Evolutionary conservation across 2,329 filamentous ascomycete genomes (phyloP), one percentile per base, ranked within the genome.

Genomic region (Fusarium xyrophilum): DNA sequence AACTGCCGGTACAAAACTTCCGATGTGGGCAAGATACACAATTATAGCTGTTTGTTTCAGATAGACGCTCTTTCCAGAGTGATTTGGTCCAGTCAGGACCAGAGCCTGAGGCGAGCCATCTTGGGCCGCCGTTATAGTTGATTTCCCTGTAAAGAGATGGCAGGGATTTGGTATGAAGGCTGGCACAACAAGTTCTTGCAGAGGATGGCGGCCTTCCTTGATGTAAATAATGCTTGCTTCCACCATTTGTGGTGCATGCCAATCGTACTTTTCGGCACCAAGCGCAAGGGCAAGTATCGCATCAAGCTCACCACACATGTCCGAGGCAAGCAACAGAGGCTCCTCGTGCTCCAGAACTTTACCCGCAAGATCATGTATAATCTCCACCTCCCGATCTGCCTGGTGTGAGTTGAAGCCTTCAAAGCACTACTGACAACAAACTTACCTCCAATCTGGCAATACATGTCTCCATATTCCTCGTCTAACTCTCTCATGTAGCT

Each of bases 21-120:
- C 96, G 55, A 97, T 87, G 75, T 99, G 96, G 1, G 96, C 93
- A 78, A 99, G 86, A 75, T 96, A 97, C 17, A 97, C 89, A 61
- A 97, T 96, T 51, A 97, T 82, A 7, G 94, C 96, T 33, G 93
- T 88, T 77, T 99, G 95, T 78, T 97, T 99, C 75, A 98, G 85
- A 78, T 97, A 98, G 0, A 98, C 88, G 71, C 93, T 98, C 78
- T 99, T 99, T 1, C 96, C 96, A 0, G 96, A 98, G 76, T 96
- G 96, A 72, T 99, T 99, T 7, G 96, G 94, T 0, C 96, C 96
- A 0, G 96, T 98, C 73, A 99, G 79, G 9, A 97, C 81, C 15
- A 97, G 77, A 80, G 93, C 90, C 68, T 86, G 93, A 15, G 70
- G 65, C 5, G 52, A 42, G 21, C 66, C n/a, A 9, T 56, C 51